Evolutionary conservation across 257 asterid species (phyloP).

Genomic region (Forsythia suspensa): DNA sequence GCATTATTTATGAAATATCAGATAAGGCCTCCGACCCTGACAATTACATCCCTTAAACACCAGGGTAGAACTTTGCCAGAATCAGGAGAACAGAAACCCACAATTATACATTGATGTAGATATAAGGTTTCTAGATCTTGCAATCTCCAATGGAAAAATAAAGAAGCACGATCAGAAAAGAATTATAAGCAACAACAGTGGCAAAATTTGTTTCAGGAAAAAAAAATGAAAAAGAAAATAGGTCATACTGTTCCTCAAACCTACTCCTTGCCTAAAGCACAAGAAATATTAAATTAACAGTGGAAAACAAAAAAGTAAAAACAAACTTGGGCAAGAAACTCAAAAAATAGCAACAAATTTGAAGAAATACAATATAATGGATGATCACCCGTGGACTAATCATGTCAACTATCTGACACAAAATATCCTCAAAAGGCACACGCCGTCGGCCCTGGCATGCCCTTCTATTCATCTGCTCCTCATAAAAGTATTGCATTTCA

Average conservation of each 20-base stretch:
- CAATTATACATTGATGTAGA: neutral
- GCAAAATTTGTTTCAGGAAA: slow-evolving; percentile 10
- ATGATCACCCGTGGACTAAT: slow-evolving; percentile 77
- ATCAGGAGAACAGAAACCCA: neutral
- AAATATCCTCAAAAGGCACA: slow-evolving; percentile 95
- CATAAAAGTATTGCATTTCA: slow-evolving; percentile 93
- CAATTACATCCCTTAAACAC: slow-evolving; percentile 13
- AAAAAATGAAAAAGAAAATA: neutral
- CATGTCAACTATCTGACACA: slow-evolving; percentile 98
- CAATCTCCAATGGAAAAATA: neutral
- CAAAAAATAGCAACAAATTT: neutral
- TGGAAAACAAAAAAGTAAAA: too few species aligned
- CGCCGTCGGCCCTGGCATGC: slow-evolving; percentile 97
- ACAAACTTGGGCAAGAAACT: neutral
- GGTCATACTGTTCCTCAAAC: neutral
- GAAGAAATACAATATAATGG: slow-evolving; percentile 1
- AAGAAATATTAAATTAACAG: slow-evolving; percentile 3
- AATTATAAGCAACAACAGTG: slow-evolving; percentile 10
- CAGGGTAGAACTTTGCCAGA: neutral
- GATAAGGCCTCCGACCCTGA: slow-evolving; percentile 6
- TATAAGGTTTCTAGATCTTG: neutral
- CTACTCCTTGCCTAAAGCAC: slow-evolving; percentile 13
- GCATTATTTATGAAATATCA: neutral
- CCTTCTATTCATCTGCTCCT: slow-evolving; percentile 98
- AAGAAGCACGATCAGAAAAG: slow-evolving; percentile 8